phyloP scores from a whole-genome alignment of 306 rosid genomes.

The Myrica gale region DNA sequence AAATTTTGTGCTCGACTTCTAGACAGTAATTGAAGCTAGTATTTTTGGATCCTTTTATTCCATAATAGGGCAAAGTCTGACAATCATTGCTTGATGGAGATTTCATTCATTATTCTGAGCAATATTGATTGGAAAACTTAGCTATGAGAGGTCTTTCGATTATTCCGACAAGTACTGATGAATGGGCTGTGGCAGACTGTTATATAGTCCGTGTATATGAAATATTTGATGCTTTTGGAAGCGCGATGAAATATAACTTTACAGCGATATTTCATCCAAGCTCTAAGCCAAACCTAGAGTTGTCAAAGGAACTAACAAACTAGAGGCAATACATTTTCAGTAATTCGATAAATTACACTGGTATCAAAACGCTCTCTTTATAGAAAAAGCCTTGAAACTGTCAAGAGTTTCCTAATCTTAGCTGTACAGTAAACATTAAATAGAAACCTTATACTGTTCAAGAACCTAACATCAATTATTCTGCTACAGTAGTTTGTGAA shows the following conservation, averaged over 20 bases:
- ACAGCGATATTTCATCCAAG: background rate
- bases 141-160: background rate
- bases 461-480: no score
- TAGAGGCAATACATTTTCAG: no score
- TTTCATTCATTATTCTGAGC: background rate
- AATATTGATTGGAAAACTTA: background rate
- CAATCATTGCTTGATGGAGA: background rate
- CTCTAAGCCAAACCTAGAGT: background rate
- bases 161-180: background rate
- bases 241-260: background rate
- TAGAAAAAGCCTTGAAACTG: no score
- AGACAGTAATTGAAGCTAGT: background rate
- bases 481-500: no score
- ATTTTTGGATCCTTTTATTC: background rate
- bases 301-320: background rate
- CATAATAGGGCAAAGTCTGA: background rate
- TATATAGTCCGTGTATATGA: background rate
- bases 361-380: no score
- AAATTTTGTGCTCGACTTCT: conserved; percentile 1
- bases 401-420: no score
- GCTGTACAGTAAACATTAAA: no score
- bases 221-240: background rate
- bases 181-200: background rate
- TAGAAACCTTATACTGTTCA: no score
- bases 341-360: no score